Conservation (phyloP, 2,329 filamentous ascomycete genomes). For the Gnomoniopsis sp. region DNA sequence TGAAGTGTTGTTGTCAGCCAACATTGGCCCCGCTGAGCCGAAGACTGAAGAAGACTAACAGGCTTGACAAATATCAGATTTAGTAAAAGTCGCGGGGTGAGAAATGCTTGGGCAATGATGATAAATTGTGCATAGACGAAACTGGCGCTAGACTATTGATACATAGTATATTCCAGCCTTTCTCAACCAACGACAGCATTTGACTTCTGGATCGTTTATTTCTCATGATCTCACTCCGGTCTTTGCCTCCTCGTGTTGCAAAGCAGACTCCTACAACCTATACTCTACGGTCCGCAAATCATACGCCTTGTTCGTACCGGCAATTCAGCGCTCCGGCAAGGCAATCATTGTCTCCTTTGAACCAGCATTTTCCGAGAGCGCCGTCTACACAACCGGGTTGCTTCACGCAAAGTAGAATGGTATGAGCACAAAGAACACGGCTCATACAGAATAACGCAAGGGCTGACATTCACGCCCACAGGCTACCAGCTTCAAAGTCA, state of each 20-base stretch:
- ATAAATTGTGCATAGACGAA: neutral
- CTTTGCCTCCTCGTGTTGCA: neutral
- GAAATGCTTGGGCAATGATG: neutral
- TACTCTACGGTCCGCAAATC: neutral
- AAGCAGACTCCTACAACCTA: neutral
- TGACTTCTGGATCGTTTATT: neutral
- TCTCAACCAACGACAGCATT: no score
- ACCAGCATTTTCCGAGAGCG: neutral
- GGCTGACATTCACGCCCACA: neutral
- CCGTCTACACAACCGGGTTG: no score
- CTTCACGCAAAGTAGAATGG: conserved; percentile 16
- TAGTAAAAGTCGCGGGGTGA: neutral
- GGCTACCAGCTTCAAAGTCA: conserved; percentile 51
- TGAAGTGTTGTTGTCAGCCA: neutral
- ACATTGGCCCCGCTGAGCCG: neutral
- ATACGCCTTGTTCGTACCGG: neutral
- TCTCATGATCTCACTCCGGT: neutral
- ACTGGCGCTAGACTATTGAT: no score
- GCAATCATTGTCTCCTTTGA: neutral
- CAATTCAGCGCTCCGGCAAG: neutral
- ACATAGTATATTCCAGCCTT: neutral
- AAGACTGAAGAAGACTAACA: neutral
- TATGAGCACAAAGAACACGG: neutral
- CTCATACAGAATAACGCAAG: neutral
- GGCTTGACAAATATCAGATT: neutral